phyloP scores from a whole-genome alignment of 352 stramenopile genomes.

The Phytophthora chlamydospora region DNA sequence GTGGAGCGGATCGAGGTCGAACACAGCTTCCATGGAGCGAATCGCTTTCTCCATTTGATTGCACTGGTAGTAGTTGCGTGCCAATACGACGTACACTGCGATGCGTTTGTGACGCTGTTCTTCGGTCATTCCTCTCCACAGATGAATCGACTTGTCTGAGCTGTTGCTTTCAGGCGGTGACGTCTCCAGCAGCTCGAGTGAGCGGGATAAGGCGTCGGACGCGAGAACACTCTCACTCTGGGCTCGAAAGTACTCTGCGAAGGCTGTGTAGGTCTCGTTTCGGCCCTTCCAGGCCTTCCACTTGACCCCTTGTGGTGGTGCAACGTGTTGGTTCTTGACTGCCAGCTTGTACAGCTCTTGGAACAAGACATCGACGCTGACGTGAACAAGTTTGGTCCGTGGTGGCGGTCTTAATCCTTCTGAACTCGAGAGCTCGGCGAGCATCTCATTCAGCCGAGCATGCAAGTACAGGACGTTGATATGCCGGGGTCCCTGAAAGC shows the following conservation, averaged over 20 bases:
- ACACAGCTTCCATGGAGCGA: slow-evolving; percentile 68
- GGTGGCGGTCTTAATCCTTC: slow-evolving; percentile 4
- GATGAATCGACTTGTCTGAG: slow-evolving; percentile 6
- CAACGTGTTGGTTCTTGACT: slow-evolving; percentile 12
- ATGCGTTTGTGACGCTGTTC: slow-evolving; percentile 40
- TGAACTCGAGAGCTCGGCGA: slow-evolving; percentile 23
- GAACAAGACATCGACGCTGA: slow-evolving; percentile 48
- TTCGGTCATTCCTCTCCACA: slow-evolving; percentile 22
- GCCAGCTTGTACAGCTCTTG: slow-evolving; percentile 48
- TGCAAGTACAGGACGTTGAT: slow-evolving; percentile 70
- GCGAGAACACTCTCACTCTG: slow-evolving; percentile 54
- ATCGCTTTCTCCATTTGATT: slow-evolving; percentile 85
- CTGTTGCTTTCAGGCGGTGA: neutral
- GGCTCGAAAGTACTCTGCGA: slow-evolving; percentile 56
- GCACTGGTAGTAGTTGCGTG: slow-evolving; percentile 66
- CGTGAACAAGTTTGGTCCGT: slow-evolving; percentile 22
- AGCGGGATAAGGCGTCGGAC: slow-evolving; percentile 54
- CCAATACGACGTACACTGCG: slow-evolving; percentile 61
- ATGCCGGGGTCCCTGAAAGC: slow-evolving; percentile 38
- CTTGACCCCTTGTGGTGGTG: slow-evolving; percentile 16
- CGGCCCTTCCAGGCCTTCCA: slow-evolving; percentile 48
- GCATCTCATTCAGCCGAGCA: slow-evolving; percentile 60
- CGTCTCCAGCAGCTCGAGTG: slow-evolving; percentile 54
- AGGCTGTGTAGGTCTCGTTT: slow-evolving; percentile 52
- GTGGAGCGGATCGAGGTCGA: slow-evolving; percentile 62